Conservation (phyloP, 2,329 filamentous ascomycete species). For the Verticillium nubilum region DNA sequence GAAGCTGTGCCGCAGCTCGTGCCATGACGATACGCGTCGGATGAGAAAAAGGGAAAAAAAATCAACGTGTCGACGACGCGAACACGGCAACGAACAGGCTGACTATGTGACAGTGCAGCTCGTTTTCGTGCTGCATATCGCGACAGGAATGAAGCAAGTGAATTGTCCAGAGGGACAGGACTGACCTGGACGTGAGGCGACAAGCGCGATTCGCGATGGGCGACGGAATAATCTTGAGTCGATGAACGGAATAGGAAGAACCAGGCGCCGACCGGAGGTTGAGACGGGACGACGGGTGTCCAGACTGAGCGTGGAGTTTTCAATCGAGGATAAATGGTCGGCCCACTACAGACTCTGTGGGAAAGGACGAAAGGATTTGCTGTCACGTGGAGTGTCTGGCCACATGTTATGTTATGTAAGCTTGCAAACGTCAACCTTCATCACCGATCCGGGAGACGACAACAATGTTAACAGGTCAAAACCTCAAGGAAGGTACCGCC, state of each 20-base stretch:
- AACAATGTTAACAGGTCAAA: too few relatives aligned
- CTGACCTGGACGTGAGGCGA: conserved; percentile 8
- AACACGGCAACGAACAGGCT: background rate
- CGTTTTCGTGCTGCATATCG: conserved; percentile 1
- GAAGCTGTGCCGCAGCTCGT: background rate
- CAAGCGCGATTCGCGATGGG: conserved; percentile 12
- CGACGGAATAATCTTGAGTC: conserved; percentile 8
- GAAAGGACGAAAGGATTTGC: background rate
- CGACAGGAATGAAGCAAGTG: background rate
- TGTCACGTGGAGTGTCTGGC: background rate
- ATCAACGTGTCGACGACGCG: background rate
- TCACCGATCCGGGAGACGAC: too few relatives aligned
- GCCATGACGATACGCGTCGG: background rate
- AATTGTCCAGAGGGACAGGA: conserved; percentile 1
- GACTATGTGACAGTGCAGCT: background rate
- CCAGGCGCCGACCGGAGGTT: conserved; percentile 11
- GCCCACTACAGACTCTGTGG: background rate
- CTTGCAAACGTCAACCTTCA: too few relatives aligned
- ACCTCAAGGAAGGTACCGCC: too few relatives aligned
- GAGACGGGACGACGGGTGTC: conserved; percentile 2
- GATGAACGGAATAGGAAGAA: conserved; percentile 16
- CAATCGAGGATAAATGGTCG: conserved; percentile 1
- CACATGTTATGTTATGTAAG: background rate
- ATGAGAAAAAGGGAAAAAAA: background rate
- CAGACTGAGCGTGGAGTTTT: conserved; percentile 3